Evolutionary conservation across 805 yeast species (phyloP).

Genomic region (Saturnispora hagleri): DNA sequence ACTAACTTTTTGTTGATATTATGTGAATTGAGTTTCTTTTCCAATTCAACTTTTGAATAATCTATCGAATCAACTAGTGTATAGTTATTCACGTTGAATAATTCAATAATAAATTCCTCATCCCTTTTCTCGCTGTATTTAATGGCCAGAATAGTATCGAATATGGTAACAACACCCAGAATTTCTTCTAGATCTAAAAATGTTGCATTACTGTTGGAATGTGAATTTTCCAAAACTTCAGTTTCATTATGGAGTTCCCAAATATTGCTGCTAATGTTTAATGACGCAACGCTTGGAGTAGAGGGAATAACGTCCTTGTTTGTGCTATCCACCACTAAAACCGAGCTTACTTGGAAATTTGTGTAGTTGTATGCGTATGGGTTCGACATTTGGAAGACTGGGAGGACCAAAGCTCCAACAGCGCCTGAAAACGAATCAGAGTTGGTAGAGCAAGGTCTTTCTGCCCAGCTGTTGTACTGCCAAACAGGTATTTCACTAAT

Average conservation of each 20-base stretch:
- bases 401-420: slow-evolving; percentile 42
- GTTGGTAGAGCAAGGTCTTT: slow-evolving; percentile 29
- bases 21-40: slow-evolving; percentile 4
- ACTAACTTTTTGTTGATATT: slow-evolving; percentile 24
- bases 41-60: slow-evolving; percentile 18
- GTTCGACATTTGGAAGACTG: slow-evolving; percentile 34
- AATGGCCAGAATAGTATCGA: slow-evolving; percentile 41
- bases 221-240: slow-evolving; percentile 18
- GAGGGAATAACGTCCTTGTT: slow-evolving; percentile 29
- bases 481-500: slow-evolving; percentile 68
- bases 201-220: slow-evolving; percentile 17
- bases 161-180: slow-evolving; percentile 44
- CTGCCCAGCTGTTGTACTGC: slow-evolving; percentile 66
- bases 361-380: slow-evolving; percentile 17
- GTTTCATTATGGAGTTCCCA: slow-evolving; percentile 37
- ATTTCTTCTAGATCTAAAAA: slow-evolving; percentile 22
- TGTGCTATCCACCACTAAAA: slow-evolving; percentile 57
- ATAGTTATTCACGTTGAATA: slow-evolving; percentile 35
- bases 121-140: slow-evolving; percentile 14
- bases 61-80: slow-evolving; percentile 26
- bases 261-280: slow-evolving; percentile 30
- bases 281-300: slow-evolving; percentile 34
- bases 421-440: slow-evolving; percentile 41
- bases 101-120: slow-evolving; percentile 26
- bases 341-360: slow-evolving; percentile 29